These are phyloP conservation scores for Paxillus involutus DNA, from an alignment of 768 basidiomycete species.

Conservation along the genomic window DNA sequence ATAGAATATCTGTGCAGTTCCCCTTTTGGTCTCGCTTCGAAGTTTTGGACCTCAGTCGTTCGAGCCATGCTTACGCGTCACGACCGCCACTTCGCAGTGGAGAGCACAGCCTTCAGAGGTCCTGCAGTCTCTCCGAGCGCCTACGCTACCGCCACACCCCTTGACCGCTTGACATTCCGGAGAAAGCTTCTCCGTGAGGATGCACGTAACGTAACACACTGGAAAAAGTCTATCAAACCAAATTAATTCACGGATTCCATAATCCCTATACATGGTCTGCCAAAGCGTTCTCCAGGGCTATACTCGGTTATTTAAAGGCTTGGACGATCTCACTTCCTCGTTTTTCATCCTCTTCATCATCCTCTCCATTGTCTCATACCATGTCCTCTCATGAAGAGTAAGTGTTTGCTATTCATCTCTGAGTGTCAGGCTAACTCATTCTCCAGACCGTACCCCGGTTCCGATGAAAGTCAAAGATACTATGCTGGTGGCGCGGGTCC, in stretches of 20 bases:
- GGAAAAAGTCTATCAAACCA: constrained; percentile 21
- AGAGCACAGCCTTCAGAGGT: constrained; percentile 22
- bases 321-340: constrained; percentile 3
- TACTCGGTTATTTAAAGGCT: constrained; percentile 22
- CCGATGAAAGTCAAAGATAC: not conserved
- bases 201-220: constrained; percentile 25
- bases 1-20: not conserved
- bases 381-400: constrained; percentile 24
- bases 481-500: constrained; percentile 4
- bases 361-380: constrained; percentile 2
- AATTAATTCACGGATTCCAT: constrained; percentile 20
- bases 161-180: not conserved
- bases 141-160: constrained; percentile 7
- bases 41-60: not conserved
- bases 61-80: no score
- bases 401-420: not conserved
- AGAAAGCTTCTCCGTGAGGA: not conserved
- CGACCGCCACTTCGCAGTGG: constrained; percentile 11
- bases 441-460: constrained; percentile 5
- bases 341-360: not conserved
- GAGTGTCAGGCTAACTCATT: constrained; percentile 1
- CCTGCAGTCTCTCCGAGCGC: constrained; percentile 1
- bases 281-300: constrained; percentile 18
- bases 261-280: constrained; percentile 13
- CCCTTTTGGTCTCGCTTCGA: not conserved